Percentiles rank a stretch among this genome's conserved stretches.
Evolutionary conservation across 371 early-diverging fungal genomes (phyloP).

Genomic region (Basidiobolus heterosporus): DNA sequence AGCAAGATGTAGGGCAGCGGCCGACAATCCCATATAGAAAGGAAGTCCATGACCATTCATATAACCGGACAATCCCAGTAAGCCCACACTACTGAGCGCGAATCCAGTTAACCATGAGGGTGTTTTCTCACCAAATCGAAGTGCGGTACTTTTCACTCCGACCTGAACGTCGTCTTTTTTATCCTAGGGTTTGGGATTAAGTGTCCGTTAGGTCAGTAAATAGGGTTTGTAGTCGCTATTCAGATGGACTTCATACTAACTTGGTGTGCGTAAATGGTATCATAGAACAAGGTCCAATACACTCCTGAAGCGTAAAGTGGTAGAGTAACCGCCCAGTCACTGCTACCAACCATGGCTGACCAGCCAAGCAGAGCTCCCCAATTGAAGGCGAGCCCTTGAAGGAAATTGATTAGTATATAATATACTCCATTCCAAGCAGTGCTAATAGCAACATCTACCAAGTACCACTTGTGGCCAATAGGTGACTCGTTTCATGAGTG

Average conservation of each 20-base stretch:
- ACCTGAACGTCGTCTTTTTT: conserved; percentile 69
- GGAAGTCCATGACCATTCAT: conserved; percentile 59
- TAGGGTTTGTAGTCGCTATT: no score
- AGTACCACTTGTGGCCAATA: conserved; percentile 87
- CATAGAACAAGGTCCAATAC: conserved; percentile 89
- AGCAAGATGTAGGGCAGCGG: conserved; percentile 27
- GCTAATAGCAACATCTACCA: conserved; percentile 11
- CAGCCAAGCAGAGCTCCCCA: conserved; percentile 91
- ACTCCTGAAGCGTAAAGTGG: conserved; percentile 79
- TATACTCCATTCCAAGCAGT: background rate
- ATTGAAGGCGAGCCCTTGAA: conserved; percentile 71
- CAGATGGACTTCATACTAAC: conserved; percentile 6
- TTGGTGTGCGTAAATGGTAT: conserved; percentile 91
- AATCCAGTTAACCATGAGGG: conserved; percentile 54
- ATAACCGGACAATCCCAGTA: conserved; percentile 56
- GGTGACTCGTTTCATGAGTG: conserved; percentile 89
- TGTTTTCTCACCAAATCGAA: conserved; percentile 64
- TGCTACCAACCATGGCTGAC: conserved; percentile 65
- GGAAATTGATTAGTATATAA: background rate
- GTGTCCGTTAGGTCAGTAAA: background rate
- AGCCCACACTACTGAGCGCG: conserved; percentile 42
- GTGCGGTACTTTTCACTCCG: conserved; percentile 85
- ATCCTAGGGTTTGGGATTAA: conserved; percentile 29
- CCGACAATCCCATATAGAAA: conserved; percentile 45
- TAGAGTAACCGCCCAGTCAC: conserved; percentile 47